These are phyloP conservation scores for Camelina sativa DNA, from an alignment of 345 rosid species.

Conservation along the genomic window DNA sequence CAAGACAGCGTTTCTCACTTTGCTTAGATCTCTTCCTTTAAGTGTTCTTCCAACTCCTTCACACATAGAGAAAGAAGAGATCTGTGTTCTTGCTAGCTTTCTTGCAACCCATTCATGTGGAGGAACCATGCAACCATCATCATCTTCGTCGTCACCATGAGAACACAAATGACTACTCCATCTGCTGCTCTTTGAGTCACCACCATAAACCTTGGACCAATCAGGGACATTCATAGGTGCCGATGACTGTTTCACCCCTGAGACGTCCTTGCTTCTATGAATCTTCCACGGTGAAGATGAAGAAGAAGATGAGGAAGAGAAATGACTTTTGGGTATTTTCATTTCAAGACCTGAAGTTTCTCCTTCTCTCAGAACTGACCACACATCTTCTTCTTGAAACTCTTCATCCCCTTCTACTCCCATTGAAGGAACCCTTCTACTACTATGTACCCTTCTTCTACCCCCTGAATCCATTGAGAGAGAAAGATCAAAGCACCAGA, in stretches of 20 bases:
- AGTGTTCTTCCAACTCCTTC: conserved; percentile 96
- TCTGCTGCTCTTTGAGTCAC: conserved; percentile 42
- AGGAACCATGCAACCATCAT: conserved; percentile 63
- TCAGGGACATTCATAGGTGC: conserved; percentile 90
- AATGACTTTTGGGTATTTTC: conserved; percentile 47
- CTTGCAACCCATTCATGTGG: conserved; percentile 98
- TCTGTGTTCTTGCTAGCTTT: conserved; percentile 74
- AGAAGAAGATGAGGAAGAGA: conserved; percentile 47
- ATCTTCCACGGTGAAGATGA: conserved; percentile 49
- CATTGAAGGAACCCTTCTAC: conserved; percentile 39
- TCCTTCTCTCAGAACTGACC: conserved; percentile 54
- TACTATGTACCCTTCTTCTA: conserved; percentile 37
- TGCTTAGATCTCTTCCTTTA: conserved; percentile 97
- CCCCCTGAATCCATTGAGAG: conserved; percentile 36
- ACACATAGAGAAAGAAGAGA: conserved; percentile 88
- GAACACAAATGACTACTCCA: conserved; percentile 35
- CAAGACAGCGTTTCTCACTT: conserved; percentile 84
- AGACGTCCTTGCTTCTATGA: conserved; percentile 34
- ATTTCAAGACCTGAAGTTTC: conserved; percentile 51
- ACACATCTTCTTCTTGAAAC: conserved; percentile 76
- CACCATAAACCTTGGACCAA: conserved; percentile 92
- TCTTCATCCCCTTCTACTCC: conserved; percentile 52
- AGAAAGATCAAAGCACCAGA: conserved; percentile 14
- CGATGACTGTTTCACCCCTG: conserved; percentile 59
- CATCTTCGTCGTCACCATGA: conserved; percentile 37